Conservation (phyloP, 169 alveolate species). For the Plasmodium knowlesi region DNA sequence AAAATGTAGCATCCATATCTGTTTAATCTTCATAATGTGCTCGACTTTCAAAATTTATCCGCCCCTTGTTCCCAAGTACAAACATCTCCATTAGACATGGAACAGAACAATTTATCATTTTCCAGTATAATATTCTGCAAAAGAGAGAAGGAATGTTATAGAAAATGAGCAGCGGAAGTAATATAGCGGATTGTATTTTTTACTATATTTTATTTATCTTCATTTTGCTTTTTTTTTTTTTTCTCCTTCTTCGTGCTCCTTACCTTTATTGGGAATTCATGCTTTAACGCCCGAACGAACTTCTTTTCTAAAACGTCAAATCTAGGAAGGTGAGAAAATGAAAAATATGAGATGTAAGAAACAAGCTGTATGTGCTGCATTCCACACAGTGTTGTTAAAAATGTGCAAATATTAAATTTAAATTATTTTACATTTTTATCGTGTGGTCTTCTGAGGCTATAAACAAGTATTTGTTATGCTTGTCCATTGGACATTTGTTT, state of each 20-base stretch:
- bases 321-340: slow-evolving; percentile 15
- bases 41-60: not conserved
- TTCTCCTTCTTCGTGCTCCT: not conserved
- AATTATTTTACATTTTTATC: slow-evolving; percentile 54
- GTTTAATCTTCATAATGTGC: not conserved
- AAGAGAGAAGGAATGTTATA: not conserved
- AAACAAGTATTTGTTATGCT: slow-evolving; percentile 62
- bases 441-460: slow-evolving; percentile 74
- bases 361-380: not conserved
- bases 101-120: slow-evolving; percentile 38
- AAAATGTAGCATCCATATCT: not conserved
- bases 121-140: slow-evolving; percentile 57
- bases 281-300: slow-evolving; percentile 62
- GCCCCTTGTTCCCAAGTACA: slow-evolving; percentile 36
- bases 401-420: slow-evolving; percentile 16
- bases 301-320: slow-evolving; percentile 58
- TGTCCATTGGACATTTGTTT: slow-evolving; percentile 75
- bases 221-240: slow-evolving; percentile 7
- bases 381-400: not conserved
- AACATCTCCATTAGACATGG: slow-evolving; percentile 40
- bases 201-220: not conserved
- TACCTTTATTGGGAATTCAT: slow-evolving; percentile 73
- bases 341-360: slow-evolving; percentile 1
- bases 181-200: not conserved
- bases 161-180: slow-evolving; percentile 1